phyloP scores from a whole-genome alignment of 805 yeast genomes.

The Candida ficus region DNA sequence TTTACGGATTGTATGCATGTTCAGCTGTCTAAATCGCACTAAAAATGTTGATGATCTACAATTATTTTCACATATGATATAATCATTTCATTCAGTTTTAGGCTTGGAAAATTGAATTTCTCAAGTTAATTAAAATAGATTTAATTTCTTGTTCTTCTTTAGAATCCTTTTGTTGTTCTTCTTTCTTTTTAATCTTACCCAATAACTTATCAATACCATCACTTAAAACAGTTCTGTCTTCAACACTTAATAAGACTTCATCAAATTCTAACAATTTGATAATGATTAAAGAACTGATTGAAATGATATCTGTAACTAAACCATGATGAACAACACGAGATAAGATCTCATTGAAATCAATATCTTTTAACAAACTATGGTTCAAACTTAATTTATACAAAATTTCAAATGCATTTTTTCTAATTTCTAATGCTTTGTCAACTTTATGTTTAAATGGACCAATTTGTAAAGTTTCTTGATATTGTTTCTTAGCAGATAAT shows the following conservation, averaged over 20 bases:
- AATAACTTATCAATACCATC: slow-evolving; percentile 25
- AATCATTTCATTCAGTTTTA: no score
- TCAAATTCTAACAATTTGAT: slow-evolving; percentile 24
- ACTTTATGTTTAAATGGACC: slow-evolving; percentile 84
- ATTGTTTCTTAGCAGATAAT: slow-evolving; percentile 48
- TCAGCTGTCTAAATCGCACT: no score
- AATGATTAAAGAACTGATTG: slow-evolving; percentile 24
- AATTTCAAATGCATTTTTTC: slow-evolving; percentile 69
- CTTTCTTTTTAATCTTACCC: slow-evolving; percentile 24
- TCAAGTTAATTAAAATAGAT: slow-evolving; percentile 18
- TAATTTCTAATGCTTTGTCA: slow-evolving; percentile 69
- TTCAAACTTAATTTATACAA: slow-evolving; percentile 45
- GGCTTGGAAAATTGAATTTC: slow-evolving; percentile 14
- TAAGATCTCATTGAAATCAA: slow-evolving; percentile 31
- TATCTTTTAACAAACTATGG: slow-evolving; percentile 16
- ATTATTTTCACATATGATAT: background rate
- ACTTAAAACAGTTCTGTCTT: slow-evolving; percentile 15
- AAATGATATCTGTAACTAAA: slow-evolving; percentile 29
- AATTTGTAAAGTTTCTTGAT: slow-evolving; percentile 64
- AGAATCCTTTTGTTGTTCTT: slow-evolving; percentile 25
- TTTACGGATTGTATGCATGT: no score
- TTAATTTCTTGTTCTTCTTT: slow-evolving; percentile 27
- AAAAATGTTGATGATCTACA: background rate
- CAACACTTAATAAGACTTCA: slow-evolving; percentile 18
- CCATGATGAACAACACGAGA: slow-evolving; percentile 34